These are phyloP conservation scores for Hippophae tibetana DNA, from an alignment of 306 rosid genomes.

Conservation along the genomic window DNA sequence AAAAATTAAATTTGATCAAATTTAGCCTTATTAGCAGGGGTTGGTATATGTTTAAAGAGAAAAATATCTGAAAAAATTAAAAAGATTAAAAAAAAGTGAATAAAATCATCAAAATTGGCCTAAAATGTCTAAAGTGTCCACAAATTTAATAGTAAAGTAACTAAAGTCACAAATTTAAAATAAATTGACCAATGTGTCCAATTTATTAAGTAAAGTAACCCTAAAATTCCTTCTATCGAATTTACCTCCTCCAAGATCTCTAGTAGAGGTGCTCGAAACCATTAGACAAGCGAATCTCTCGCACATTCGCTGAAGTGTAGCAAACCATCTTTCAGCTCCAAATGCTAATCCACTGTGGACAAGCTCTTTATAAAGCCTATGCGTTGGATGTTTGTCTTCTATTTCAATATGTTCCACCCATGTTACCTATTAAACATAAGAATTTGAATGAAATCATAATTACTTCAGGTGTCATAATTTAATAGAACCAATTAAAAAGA, in stretches of 20 bases:
- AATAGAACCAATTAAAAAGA: neutral
- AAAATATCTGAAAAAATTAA: too few relatives aligned
- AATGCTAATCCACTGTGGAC: slow-evolving; percentile 66
- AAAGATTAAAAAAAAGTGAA: too few relatives aligned
- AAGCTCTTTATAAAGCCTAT: slow-evolving; percentile 60
- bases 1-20: too few relatives aligned
- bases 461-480: neutral
- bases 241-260: slow-evolving; percentile 84
- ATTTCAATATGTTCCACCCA: slow-evolving; percentile 93
- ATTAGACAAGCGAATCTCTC: slow-evolving; percentile 77
- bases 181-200: too few relatives aligned
- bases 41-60: too few relatives aligned
- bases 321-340: slow-evolving; percentile 80
- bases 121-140: too few relatives aligned
- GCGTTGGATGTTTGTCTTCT: slow-evolving; percentile 65
- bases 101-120: too few relatives aligned
- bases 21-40: too few relatives aligned
- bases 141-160: too few relatives aligned
- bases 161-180: too few relatives aligned
- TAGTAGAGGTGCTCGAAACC: slow-evolving; percentile 54
- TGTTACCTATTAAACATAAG: slow-evolving; percentile 41
- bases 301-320: slow-evolving; percentile 72
- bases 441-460: neutral
- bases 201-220: too few relatives aligned
- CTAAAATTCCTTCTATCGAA: neutral